phyloP scores from a whole-genome alignment of 1,139 yeast genomes.

The Blastobotrys malaysiensis region DNA sequence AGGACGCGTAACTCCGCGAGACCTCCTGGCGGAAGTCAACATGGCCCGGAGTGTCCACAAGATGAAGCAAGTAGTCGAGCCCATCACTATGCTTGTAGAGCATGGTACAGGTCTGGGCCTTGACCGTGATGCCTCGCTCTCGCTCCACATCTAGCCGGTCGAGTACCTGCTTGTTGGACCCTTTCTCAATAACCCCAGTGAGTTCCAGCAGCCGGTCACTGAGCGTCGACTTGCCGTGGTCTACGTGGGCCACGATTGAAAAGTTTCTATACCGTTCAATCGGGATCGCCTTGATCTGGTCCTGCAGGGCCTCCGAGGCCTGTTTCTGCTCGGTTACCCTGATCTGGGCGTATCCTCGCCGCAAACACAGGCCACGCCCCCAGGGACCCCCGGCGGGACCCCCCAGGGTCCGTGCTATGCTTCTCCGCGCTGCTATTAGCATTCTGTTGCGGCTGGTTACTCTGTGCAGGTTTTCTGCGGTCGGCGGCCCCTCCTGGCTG shows the following conservation, averaged over 20 bases:
- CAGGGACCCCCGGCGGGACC: no score
- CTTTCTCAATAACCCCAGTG: slow-evolving; percentile 82
- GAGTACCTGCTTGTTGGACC: slow-evolving; percentile 76
- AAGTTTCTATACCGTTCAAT: slow-evolving; percentile 79
- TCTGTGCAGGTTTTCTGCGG: not conserved
- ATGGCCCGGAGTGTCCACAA: slow-evolving; percentile 97
- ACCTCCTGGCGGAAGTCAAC: slow-evolving; percentile 96
- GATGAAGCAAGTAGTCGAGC: slow-evolving; percentile 73
- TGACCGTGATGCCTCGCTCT: slow-evolving; percentile 93
- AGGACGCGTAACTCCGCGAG: slow-evolving; percentile 86
- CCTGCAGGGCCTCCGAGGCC: slow-evolving; percentile 28
- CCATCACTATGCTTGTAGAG: slow-evolving; percentile 59
- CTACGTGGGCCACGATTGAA: slow-evolving; percentile 97
- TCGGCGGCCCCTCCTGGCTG: not conserved
- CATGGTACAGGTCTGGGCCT: slow-evolving; percentile 96
- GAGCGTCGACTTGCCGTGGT: slow-evolving; percentile 92
- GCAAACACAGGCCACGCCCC: not conserved
- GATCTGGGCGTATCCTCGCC: not conserved
- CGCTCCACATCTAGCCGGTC: slow-evolving; percentile 93
- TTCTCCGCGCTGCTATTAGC: not conserved
- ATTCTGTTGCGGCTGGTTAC: not conserved
- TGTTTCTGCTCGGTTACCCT: slow-evolving; percentile 3
- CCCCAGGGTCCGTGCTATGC: not conserved
- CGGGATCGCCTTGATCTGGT: slow-evolving; percentile 68
- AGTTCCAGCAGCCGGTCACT: slow-evolving; percentile 82